Evolutionary conservation across 805 yeast genomes (phyloP).

Genomic region (Cyberlindnera japonica): DNA sequence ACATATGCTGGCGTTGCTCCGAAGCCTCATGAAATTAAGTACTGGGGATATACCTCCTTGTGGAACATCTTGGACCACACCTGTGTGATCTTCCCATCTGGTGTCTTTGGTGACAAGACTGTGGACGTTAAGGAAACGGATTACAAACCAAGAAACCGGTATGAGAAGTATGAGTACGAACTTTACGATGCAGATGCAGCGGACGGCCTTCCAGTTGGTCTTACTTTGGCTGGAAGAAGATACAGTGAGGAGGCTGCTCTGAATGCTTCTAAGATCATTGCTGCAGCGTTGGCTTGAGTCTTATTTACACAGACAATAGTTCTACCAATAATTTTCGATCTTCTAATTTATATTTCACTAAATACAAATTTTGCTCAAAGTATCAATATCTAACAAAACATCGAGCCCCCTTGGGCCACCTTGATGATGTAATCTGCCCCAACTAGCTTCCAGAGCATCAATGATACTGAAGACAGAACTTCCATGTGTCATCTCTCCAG

Average conservation of each 20-base stretch:
- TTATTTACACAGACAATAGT: background rate
- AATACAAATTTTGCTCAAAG: background rate
- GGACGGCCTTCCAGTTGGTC: conserved; percentile 51
- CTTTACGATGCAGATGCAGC: conserved; percentile 38
- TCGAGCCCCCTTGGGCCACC: conserved; percentile 7
- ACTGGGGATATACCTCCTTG: conserved; percentile 78
- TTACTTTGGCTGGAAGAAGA: conserved; percentile 47
- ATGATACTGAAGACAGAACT: conserved; percentile 5
- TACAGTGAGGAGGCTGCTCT: conserved; percentile 44
- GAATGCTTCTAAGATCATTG: conserved; percentile 6
- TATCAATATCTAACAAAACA: conserved; percentile 1
- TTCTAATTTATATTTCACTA: background rate
- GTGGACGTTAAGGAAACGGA: conserved; percentile 44
- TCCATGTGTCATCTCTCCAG: conserved; percentile 12
- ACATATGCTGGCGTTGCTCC: conserved; percentile 72
- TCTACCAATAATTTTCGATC: too few species aligned
- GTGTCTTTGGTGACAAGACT: conserved; percentile 32
- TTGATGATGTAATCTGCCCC: conserved; percentile 2
- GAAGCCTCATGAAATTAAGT: conserved; percentile 53
- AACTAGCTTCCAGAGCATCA: conserved; percentile 6
- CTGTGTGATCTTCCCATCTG: conserved; percentile 59
- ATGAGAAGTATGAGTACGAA: conserved; percentile 32
- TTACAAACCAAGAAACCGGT: conserved; percentile 15
- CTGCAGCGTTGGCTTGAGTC: conserved; percentile 2
- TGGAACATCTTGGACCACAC: conserved; percentile 74